Conservation (phyloP, 495 filamentous ascomycete species). For the Xylaria grammica region DNA sequence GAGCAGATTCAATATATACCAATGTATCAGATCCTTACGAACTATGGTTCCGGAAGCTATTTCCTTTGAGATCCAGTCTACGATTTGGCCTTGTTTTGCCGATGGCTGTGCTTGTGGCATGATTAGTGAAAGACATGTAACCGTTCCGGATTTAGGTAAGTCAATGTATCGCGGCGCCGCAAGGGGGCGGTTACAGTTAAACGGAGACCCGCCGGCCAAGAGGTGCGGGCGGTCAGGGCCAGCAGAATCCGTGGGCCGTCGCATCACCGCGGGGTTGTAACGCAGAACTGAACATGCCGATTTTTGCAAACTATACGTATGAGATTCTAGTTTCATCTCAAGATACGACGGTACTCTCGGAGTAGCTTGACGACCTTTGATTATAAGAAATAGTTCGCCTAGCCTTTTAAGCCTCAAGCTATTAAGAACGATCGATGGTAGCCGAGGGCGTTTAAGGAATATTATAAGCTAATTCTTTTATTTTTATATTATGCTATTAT, state of each 20-base stretch:
- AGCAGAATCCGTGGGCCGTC: background rate
- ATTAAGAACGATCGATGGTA: too few relatives aligned
- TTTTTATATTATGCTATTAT: too few relatives aligned
- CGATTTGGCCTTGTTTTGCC: constrained; percentile 9
- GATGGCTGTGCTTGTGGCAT: constrained; percentile 4
- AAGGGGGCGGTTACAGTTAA: background rate
- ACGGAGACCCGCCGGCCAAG: background rate
- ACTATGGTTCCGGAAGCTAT: constrained; percentile 13
- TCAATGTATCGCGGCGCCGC: background rate
- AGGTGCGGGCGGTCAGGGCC: background rate
- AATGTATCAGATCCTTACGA: constrained; percentile 19
- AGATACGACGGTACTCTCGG: too few relatives aligned
- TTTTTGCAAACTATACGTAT: too few relatives aligned
- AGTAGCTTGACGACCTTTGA: too few relatives aligned
- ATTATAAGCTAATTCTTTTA: too few relatives aligned
- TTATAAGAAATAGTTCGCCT: too few relatives aligned
- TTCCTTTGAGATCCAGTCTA: constrained; percentile 19
- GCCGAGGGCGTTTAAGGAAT: too few relatives aligned
- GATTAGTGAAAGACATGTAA: background rate
- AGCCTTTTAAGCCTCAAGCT: too few relatives aligned
- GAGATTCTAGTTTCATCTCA: too few relatives aligned
- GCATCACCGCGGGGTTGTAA: too few relatives aligned
- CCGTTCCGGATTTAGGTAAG: background rate
- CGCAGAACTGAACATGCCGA: too few relatives aligned
- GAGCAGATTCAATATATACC: constrained; percentile 7